Evolutionary conservation across 495 filamentous ascomycete genomes (phyloP).

Genomic region (Penicillium goetzii): DNA sequence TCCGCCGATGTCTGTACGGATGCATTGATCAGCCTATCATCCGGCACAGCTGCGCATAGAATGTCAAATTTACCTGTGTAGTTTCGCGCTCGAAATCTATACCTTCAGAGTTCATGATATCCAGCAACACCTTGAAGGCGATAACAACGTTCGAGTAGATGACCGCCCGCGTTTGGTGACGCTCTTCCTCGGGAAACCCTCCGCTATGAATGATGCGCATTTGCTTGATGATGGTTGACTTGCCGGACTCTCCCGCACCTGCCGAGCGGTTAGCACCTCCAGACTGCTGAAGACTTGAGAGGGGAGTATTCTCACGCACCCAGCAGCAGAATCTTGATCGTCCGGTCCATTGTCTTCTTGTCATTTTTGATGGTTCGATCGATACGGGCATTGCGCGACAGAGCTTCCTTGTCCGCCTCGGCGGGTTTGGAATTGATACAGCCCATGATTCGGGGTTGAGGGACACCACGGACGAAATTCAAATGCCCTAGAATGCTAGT

Average conservation of each 20-base stretch:
- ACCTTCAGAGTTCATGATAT: constrained; percentile 87
- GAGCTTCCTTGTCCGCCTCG: constrained; percentile 47
- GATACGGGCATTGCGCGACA: constrained; percentile 60
- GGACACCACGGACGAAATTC: constrained; percentile 1
- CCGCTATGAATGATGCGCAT: constrained; percentile 98
- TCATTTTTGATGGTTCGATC: constrained; percentile 77
- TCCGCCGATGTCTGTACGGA: constrained; percentile 34
- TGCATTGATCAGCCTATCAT: neutral
- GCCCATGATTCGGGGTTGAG: constrained; percentile 42
- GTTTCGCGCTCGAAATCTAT: constrained; percentile 74
- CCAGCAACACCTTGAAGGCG: constrained; percentile 85
- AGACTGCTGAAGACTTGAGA: neutral
- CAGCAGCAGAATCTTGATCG: constrained; percentile 82
- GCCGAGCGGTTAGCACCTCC: constrained; percentile 17
- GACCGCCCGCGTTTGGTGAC: constrained; percentile 89
- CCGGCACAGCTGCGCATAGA: neutral
- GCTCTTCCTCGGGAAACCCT: constrained; percentile 89
- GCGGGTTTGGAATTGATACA: constrained; percentile 48
- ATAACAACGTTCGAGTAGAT: constrained; percentile 92
- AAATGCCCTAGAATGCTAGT: constrained; percentile 14
- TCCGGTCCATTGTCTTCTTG: constrained; percentile 77
- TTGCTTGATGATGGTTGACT: constrained; percentile 98
- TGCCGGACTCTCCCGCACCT: constrained; percentile 98
- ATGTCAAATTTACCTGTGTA: constrained; percentile 63
- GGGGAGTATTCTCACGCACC: constrained; percentile 50